phyloP scores from a whole-genome alignment of 306 rosid genomes.

The Prunus davidiana region DNA sequence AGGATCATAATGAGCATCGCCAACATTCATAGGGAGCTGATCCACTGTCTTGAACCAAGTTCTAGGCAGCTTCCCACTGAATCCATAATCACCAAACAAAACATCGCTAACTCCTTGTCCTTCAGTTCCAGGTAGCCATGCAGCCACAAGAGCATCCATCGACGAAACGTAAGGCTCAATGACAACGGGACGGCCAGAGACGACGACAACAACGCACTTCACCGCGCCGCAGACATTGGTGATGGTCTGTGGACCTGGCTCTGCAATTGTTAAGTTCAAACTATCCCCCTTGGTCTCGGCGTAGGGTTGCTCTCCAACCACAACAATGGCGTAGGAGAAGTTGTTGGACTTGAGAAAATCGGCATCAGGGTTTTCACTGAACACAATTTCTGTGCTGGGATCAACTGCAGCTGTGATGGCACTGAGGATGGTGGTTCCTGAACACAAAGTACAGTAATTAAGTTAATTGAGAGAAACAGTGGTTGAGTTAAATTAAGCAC shows the following conservation, averaged over 20 bases:
- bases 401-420: conserved; percentile 11
- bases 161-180: not conserved
- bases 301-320: conserved; percentile 17
- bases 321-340: conserved; percentile 15
- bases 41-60: conserved; percentile 19
- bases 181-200: conserved; percentile 20
- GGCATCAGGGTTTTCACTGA: conserved; percentile 2
- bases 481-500: too few species aligned
- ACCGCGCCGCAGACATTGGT: not conserved
- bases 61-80: conserved; percentile 21
- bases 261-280: conserved; percentile 10
- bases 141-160: conserved; percentile 16
- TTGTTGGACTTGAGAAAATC: not conserved
- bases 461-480: too few species aligned
- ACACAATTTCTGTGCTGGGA: conserved; percentile 6
- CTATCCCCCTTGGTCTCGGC: conserved; percentile 20
- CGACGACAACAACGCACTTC: conserved; percentile 7
- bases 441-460: not conserved
- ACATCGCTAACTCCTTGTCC: conserved; percentile 19
- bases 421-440: conserved; percentile 14
- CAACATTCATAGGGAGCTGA: conserved; percentile 24
- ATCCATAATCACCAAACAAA: conserved; percentile 20
- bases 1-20: conserved; percentile 17
- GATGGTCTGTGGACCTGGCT: conserved; percentile 1
- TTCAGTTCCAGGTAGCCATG: conserved; percentile 24